These are phyloP conservation scores for Lactarius vividus DNA, from an alignment of 768 basidiomycete genomes.

Conservation along the genomic window DNA sequence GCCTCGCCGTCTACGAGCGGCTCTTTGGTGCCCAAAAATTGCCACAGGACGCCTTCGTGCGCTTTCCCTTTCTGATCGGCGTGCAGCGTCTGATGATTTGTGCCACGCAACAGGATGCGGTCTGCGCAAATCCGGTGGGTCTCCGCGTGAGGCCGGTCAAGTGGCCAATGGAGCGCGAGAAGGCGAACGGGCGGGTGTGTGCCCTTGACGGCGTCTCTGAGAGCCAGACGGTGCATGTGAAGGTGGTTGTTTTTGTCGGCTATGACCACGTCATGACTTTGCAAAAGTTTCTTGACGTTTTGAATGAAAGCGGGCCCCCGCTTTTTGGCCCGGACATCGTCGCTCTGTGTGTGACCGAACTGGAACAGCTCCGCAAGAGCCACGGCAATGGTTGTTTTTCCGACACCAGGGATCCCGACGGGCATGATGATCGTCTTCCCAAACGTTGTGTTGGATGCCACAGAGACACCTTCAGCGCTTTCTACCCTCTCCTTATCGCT, in stretches of 20 bases:
- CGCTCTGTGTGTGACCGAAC: constrained; percentile 91
- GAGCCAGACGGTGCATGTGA: constrained; percentile 34
- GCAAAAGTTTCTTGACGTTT: constrained; percentile 64
- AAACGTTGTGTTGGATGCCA: constrained; percentile 34
- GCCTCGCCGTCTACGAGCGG: constrained; percentile 62
- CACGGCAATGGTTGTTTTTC: constrained; percentile 84
- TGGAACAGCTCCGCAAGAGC: constrained; percentile 77
- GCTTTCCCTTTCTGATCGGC: constrained; percentile 48
- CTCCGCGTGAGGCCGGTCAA: constrained; percentile 54
- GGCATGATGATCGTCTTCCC: constrained; percentile 85
- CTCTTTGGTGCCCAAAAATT: constrained; percentile 66
- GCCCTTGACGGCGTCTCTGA: constrained; percentile 53
- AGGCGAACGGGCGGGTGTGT: constrained; percentile 60
- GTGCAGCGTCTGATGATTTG: constrained; percentile 80
- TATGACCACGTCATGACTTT: constrained; percentile 72
- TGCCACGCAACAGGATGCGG: constrained; percentile 71
- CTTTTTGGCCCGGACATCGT: constrained; percentile 81
- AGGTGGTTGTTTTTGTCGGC: constrained; percentile 90
- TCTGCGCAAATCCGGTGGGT: constrained; percentile 75
- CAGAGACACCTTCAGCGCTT: constrained; percentile 31
- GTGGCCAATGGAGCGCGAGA: constrained; percentile 77
- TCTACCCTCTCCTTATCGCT: constrained; percentile 31
- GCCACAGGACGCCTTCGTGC: constrained; percentile 80
- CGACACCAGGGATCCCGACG: constrained; percentile 89
- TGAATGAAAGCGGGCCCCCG: constrained; percentile 64